Percentiles rank a stretch among this genome's conserved stretches.
Conservation (phyloP, 768 basidiomycete species). For the Russula compacta region DNA sequence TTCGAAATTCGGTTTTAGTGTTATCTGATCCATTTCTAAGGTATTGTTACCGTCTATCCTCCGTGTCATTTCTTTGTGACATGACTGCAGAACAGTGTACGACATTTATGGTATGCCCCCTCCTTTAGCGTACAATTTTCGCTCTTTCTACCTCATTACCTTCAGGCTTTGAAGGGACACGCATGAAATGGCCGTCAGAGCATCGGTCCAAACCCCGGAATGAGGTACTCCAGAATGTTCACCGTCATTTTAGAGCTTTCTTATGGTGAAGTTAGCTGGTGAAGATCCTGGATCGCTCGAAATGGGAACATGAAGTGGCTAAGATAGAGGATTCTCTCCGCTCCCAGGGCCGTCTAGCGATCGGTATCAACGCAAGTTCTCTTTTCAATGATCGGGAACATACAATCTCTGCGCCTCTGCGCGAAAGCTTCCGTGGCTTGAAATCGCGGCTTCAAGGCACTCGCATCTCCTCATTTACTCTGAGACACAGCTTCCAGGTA, state of each 20-base stretch:
- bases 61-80: slow-evolving; percentile 20
- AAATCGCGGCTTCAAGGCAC: slow-evolving; percentile 28
- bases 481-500: slow-evolving; percentile 41
- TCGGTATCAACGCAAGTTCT: slow-evolving; percentile 42
- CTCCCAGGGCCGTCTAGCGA: slow-evolving; percentile 37
- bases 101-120: slow-evolving; percentile 17
- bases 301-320: slow-evolving; percentile 31
- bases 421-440: slow-evolving; percentile 22
- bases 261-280: slow-evolving; percentile 33
- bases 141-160: neutral
- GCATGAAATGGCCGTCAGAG: slow-evolving; percentile 37
- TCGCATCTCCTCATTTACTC: slow-evolving; percentile 27
- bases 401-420: neutral
- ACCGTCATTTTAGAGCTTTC: neutral
- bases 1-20: slow-evolving; percentile 10
- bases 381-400: slow-evolving; percentile 32
- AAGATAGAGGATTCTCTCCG: slow-evolving; percentile 34
- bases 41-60: slow-evolving; percentile 1
- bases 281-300: slow-evolving; percentile 33
- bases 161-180: slow-evolving; percentile 33
- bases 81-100: slow-evolving; percentile 18
- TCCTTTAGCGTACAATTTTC: neutral
- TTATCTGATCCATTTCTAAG: slow-evolving; percentile 21
- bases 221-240: slow-evolving; percentile 32
- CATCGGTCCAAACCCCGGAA: slow-evolving; percentile 37